A percentile compares a stretch with the other conserved stretches of the same genome.
Conservation (phyloP, 169 alveolate genomes). For the Cryptosporidium sp. region DNA sequence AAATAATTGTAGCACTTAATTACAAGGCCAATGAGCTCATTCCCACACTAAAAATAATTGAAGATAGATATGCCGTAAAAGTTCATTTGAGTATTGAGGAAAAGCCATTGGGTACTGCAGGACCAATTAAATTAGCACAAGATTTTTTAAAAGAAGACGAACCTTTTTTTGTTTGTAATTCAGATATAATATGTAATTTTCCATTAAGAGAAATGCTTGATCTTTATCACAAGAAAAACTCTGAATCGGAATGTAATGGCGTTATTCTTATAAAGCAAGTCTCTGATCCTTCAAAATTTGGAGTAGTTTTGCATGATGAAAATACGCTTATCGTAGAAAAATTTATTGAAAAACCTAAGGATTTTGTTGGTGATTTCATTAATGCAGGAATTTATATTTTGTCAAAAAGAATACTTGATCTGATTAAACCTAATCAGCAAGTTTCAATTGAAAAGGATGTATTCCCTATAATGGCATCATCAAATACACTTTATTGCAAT, state of each 20-base stretch:
- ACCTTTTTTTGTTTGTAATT: constrained; percentile 94
- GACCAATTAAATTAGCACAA: constrained; percentile 91
- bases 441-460: constrained; percentile 93
- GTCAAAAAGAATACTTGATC: constrained; percentile 87
- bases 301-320: constrained; percentile 94
- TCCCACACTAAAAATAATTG: constrained; percentile 83
- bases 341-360: constrained; percentile 95
- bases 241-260: constrained; percentile 83
- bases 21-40: constrained; percentile 87
- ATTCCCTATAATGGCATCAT: constrained; percentile 94
- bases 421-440: constrained; percentile 90
- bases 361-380: constrained; percentile 89
- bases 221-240: constrained; percentile 91
- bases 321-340: constrained; percentile 84
- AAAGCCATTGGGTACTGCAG: constrained; percentile 96
- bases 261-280: constrained; percentile 89
- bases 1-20: constrained; percentile 91
- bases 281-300: constrained; percentile 96
- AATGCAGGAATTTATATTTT: constrained; percentile 91
- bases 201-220: constrained; percentile 94
- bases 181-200: constrained; percentile 96
- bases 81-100: constrained; percentile 94
- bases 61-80: constrained; percentile 88
- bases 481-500: constrained; percentile 82
- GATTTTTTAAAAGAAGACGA: constrained; percentile 87